Conservation (phyloP, 139 green algal species). For the Chlamydomonas schloesseri region DNA sequence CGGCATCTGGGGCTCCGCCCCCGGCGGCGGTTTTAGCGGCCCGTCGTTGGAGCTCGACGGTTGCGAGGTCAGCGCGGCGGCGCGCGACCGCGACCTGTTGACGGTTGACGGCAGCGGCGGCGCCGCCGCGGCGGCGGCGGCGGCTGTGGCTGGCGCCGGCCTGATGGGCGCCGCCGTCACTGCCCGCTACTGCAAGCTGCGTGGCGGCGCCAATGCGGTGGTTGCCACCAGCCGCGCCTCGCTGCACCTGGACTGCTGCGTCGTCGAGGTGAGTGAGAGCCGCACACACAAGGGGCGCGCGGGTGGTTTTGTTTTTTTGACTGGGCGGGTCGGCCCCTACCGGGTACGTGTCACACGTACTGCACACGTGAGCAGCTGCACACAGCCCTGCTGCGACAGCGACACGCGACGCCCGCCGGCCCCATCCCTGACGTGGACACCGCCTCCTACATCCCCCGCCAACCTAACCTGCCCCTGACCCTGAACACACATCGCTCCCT, state of each 20-base stretch:
- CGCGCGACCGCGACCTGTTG: slow-evolving; percentile 17
- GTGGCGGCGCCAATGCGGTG: slow-evolving; percentile 8
- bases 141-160: background rate
- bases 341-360: too few species aligned
- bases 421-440: too few species aligned
- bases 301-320: too few species aligned
- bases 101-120: background rate
- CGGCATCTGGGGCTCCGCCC: background rate
- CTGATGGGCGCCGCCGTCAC: background rate
- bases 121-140: background rate
- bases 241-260: slow-evolving; percentile 37
- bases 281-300: too few species aligned
- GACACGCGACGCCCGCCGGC: too few species aligned
- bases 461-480: too few species aligned
- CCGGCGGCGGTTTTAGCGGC: background rate
- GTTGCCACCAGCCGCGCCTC: background rate
- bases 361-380: too few species aligned
- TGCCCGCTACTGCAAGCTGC: slow-evolving; percentile 26
- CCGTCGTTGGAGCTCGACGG: slow-evolving; percentile 30
- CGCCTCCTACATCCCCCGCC: too few species aligned
- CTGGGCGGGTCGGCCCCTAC: too few species aligned
- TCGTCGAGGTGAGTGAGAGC: background rate
- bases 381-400: too few species aligned
- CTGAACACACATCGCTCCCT: too few species aligned
- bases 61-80: slow-evolving; percentile 1